These are phyloP conservation scores for Phytophthora fragariae DNA, from an alignment of 352 stramenopile genomes.

Conservation along the genomic window DNA sequence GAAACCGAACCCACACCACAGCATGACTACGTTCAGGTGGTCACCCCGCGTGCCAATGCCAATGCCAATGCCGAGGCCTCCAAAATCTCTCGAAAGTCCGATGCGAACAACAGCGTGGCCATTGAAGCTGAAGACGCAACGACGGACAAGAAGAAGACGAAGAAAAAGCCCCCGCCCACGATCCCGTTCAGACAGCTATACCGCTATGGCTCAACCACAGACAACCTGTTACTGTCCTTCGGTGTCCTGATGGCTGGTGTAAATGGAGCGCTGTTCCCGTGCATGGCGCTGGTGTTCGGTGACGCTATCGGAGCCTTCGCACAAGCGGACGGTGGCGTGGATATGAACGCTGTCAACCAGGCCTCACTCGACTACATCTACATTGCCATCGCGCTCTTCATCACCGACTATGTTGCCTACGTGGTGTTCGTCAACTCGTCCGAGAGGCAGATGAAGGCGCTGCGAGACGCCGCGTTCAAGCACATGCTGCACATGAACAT, in stretches of 20 bases:
- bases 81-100: slow-evolving; percentile 3
- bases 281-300: slow-evolving; percentile 63
- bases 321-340: slow-evolving; percentile 36
- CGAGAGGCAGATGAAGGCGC: slow-evolving; percentile 50
- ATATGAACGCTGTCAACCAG: slow-evolving; percentile 32
- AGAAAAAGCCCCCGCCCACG: slow-evolving; percentile 17
- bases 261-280: slow-evolving; percentile 58
- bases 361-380: slow-evolving; percentile 41
- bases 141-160: background rate
- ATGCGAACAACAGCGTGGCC: background rate
- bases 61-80: background rate
- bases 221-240: slow-evolving; percentile 45
- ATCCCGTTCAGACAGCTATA: slow-evolving; percentile 36
- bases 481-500: slow-evolving; percentile 59
- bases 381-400: slow-evolving; percentile 47
- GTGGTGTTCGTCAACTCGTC: slow-evolving; percentile 21
- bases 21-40: slow-evolving; percentile 16
- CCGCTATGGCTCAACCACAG: slow-evolving; percentile 38
- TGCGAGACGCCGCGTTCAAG: slow-evolving; percentile 37
- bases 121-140: background rate
- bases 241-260: slow-evolving; percentile 38
- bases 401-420: slow-evolving; percentile 26
- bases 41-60: slow-evolving; percentile 7
- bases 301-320: slow-evolving; percentile 50
- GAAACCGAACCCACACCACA: background rate